These are phyloP conservation scores for Rhododendron henanense DNA, from an alignment of 148 eudicot genomes.

Conservation along the genomic window DNA sequence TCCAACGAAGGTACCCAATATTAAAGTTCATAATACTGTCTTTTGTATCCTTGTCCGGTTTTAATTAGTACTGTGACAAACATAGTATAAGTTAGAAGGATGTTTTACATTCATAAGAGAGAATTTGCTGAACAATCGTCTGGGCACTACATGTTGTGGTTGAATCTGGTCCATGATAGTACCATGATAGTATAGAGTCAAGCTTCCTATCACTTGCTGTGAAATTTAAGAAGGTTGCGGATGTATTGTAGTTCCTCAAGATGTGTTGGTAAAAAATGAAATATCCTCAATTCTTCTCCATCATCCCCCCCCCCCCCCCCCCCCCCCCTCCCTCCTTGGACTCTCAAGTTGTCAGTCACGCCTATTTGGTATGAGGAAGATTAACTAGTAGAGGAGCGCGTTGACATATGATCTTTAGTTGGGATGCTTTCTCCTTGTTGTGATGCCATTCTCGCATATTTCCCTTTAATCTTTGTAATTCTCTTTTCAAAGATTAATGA, in stretches of 20 bases:
- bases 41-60: background rate
- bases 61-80: background rate
- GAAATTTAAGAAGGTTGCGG: background rate
- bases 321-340: background rate
- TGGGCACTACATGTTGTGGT: background rate
- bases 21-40: background rate
- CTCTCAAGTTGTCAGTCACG: background rate
- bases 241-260: background rate
- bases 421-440: no score
- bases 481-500: no score
- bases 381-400: background rate
- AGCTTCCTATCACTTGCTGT: background rate
- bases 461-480: no score
- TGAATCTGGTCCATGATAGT: background rate
- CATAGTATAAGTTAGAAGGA: background rate
- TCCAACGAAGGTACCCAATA: conserved; percentile 74
- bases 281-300: background rate
- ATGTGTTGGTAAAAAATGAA: background rate
- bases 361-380: background rate
- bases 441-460: no score
- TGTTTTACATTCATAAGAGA: background rate
- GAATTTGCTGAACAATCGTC: background rate
- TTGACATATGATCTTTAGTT: background rate
- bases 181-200: background rate
- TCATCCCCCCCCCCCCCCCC: no score